phyloP scores from a whole-genome alignment of 2,329 filamentous ascomycete species.

The Colletotrichum camelliae region DNA sequence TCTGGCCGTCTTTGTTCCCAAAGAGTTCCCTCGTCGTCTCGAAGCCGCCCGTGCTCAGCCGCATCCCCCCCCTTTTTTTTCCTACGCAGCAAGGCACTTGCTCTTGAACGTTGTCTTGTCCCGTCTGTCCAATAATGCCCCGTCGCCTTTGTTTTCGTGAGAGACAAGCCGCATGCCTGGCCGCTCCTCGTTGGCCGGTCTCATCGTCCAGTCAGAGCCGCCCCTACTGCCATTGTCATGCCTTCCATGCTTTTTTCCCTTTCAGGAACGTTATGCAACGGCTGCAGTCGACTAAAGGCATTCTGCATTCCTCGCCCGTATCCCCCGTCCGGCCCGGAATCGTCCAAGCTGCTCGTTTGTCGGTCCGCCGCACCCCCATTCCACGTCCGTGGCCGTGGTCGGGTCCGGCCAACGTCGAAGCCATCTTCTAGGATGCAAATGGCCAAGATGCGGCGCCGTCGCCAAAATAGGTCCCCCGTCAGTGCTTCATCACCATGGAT shows the following conservation, averaged over 20 bases:
- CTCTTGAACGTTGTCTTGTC: background rate
- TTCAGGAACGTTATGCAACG: background rate
- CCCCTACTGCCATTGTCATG: background rate
- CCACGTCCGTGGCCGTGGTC: conserved; percentile 6
- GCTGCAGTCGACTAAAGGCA: background rate
- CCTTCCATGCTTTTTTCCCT: background rate
- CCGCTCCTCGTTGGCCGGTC: background rate
- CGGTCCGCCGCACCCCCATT: background rate
- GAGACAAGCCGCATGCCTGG: background rate
- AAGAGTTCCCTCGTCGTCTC: background rate
- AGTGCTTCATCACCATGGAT: background rate
- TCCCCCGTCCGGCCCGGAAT: background rate
- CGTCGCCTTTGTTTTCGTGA: background rate
- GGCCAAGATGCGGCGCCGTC: background rate
- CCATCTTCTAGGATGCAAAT: background rate
- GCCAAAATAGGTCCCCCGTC: background rate
- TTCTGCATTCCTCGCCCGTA: background rate
- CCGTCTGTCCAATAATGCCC: background rate
- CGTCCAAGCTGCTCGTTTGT: background rate
- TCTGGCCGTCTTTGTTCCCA: background rate
- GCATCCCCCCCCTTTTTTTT: background rate
- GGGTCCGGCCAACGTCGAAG: background rate
- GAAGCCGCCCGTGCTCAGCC: conserved; percentile 10
- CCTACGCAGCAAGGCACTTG: too few relatives aligned
- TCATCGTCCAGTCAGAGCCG: background rate